phyloP scores from a whole-genome alignment of 192 early-diverging fungal genomes.

The Coemansia sp. region DNA sequence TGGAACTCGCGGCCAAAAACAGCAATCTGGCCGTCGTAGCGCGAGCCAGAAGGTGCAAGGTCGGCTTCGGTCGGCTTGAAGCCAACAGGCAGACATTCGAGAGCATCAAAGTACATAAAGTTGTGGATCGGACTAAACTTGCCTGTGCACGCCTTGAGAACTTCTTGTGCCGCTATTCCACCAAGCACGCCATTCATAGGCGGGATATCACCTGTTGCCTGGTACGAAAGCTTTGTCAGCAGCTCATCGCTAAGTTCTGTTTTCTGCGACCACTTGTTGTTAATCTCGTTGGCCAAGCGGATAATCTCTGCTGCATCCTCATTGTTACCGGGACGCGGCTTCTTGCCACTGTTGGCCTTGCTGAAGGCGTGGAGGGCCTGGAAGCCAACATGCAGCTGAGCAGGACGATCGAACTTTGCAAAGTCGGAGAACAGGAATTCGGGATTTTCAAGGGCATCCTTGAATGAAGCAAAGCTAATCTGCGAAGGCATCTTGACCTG shows the following conservation, averaged over 20 bases:
- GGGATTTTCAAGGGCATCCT: conserved; percentile 75
- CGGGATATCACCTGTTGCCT: conserved; percentile 86
- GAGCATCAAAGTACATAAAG: conserved; percentile 95
- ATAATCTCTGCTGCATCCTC: conserved; percentile 83
- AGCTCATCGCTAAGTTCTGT: conserved; percentile 84
- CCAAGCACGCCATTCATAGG: conserved; percentile 98
- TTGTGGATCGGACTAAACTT: conserved; percentile 94
- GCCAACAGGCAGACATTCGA: conserved; percentile 88
- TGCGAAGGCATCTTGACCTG: conserved; percentile 93
- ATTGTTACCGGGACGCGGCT: conserved; percentile 86
- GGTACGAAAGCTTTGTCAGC: conserved; percentile 82
- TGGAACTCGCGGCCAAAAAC: conserved; percentile 95
- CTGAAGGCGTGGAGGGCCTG: conserved; percentile 87
- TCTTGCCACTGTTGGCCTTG: conserved; percentile 60
- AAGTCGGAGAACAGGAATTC: conserved; percentile 90
- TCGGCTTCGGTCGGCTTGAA: conserved; percentile 65
- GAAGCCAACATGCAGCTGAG: conserved; percentile 89
- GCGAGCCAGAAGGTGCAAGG: conserved; percentile 78
- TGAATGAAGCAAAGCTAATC: conserved; percentile 76
- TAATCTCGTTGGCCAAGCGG: conserved; percentile 70
- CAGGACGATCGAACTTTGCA: conserved; percentile 97
- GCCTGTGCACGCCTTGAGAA: conserved; percentile 96
- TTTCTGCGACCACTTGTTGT: conserved; percentile 66
- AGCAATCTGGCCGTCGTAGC: conserved; percentile 95
- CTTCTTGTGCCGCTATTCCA: conserved; percentile 96